Conservation (phyloP, 2,329 filamentous ascomycete species). For the Leptographium galeiforme region DNA sequence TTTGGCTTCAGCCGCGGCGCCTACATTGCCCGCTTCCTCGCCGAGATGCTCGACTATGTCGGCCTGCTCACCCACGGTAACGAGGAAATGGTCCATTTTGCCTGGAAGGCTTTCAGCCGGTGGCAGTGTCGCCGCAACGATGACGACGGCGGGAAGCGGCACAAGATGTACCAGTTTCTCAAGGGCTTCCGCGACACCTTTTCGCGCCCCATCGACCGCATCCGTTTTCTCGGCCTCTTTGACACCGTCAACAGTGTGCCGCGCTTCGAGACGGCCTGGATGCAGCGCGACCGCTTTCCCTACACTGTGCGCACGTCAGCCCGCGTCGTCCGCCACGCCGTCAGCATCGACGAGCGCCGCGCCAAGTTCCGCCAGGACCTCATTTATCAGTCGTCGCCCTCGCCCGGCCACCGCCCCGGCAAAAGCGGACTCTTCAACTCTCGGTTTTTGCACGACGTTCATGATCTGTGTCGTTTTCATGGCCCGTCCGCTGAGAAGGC, state of each 20-base stretch:
- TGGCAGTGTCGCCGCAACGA: slow-evolving; percentile 46
- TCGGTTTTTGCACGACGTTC: neutral
- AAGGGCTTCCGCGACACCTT: slow-evolving; percentile 73
- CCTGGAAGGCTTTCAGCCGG: slow-evolving; percentile 68
- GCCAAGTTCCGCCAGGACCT: slow-evolving; percentile 62
- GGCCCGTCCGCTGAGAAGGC: neutral
- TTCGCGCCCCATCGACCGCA: slow-evolving; percentile 57
- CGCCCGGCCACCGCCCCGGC: neutral
- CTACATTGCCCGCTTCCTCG: slow-evolving; percentile 62
- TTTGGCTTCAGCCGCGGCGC: slow-evolving; percentile 63
- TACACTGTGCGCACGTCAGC: slow-evolving; percentile 47
- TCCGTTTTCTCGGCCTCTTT: slow-evolving; percentile 66
- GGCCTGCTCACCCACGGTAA: slow-evolving; percentile 70
- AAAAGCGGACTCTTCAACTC: neutral
- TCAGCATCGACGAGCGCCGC: slow-evolving; percentile 56
- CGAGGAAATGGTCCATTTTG: slow-evolving; percentile 73
- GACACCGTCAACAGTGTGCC: slow-evolving; percentile 75
- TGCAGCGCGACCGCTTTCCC: slow-evolving; percentile 67
- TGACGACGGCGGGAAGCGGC: slow-evolving; percentile 11
- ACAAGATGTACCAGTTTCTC: slow-evolving; percentile 61
- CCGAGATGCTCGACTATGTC: slow-evolving; percentile 75
- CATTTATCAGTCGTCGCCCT: slow-evolving; percentile 36
- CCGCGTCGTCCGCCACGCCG: slow-evolving; percentile 53
- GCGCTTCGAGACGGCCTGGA: slow-evolving; percentile 61
- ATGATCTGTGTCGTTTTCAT: neutral